Base-by-base conservation (phyloP, 2,329 filamentous ascomycete genomes). In the Talaromyces sp. region DNA sequence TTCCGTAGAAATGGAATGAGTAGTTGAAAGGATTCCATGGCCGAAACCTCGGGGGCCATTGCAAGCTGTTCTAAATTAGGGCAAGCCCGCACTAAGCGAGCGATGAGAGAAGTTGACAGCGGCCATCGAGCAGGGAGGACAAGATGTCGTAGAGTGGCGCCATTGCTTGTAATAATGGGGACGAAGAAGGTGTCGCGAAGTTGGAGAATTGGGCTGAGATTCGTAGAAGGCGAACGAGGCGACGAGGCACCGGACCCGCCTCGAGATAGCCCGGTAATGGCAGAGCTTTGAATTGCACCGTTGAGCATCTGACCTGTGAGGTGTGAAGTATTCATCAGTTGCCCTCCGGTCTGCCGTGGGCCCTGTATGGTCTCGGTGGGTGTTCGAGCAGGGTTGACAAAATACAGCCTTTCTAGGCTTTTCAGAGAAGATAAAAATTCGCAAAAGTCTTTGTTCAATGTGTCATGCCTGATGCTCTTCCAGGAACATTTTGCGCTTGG, bases 21-120 rank as follows among this genome's bases (percentile, higher is more conserved):
- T 52, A 77, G 63, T 7, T 69, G 66, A 21, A 77, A 57, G 12
- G 73, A 70, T 11, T 79, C 72, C 66, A 79, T 68, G 64, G 72
- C 73, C 38, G 69, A 68, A 17, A 74, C 64, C 11, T 79, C 73
- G 17, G 81, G 74, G 8, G 82, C 79, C 24, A 86, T 71, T 27
- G 78, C 83, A 1, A 88, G 72, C 65, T 88, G 84, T 62, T 85
- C 83, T 14, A 87, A 72, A 57, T 85, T 78, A 0, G 84, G 83
- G 61, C 83, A 85, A 10, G 72, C 72, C 55, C 80, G 79, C 32
- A 84, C 80, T 7, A 87, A 71, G 8, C 79, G 77, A 32, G 76
- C 77, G 9, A 87, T 71, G 4, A 81, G 74, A 1, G 75, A 69
- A 2, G 77, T 73, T 17, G 78, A 77, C 2, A 87, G 74, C 19